Conservation (phyloP, 495 filamentous ascomycete species). For the Stereocaulon alpinum region DNA sequence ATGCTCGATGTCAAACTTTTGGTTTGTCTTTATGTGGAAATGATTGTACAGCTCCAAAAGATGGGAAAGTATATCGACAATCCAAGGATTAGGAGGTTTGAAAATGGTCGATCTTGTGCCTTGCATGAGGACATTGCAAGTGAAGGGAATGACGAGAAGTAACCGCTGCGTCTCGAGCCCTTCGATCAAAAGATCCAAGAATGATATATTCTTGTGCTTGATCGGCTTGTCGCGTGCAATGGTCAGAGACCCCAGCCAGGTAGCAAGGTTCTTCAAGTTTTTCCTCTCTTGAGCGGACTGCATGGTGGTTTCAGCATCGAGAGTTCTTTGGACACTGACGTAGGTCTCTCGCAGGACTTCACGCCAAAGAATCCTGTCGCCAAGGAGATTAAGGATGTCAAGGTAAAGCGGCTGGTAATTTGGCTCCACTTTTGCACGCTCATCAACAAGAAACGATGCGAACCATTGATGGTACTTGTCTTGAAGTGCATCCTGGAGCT, state of each 20-base stretch:
- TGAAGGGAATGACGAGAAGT: slow-evolving; percentile 87
- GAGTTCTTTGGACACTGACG: slow-evolving; percentile 65
- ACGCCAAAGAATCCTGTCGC: slow-evolving; percentile 64
- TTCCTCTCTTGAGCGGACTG: slow-evolving; percentile 68
- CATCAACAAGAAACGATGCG: slow-evolving; percentile 86
- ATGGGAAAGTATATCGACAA: slow-evolving; percentile 84
- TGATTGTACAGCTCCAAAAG: slow-evolving; percentile 86
- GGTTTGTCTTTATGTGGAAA: slow-evolving; percentile 86
- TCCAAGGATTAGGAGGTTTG: slow-evolving; percentile 89
- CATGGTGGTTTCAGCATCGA: slow-evolving; percentile 81
- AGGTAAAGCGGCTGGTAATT: slow-evolving; percentile 92
- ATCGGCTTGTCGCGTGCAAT: slow-evolving; percentile 92
- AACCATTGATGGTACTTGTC: slow-evolving; percentile 91
- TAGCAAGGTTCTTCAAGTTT: slow-evolving; percentile 82
- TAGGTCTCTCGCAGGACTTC: slow-evolving; percentile 94
- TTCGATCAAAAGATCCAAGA: slow-evolving; percentile 89
- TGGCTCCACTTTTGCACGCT: slow-evolving; percentile 90
- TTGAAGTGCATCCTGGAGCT: slow-evolving; percentile 66
- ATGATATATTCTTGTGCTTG: slow-evolving; percentile 91
- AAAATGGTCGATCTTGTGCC: slow-evolving; percentile 80
- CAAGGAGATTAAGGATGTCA: slow-evolving; percentile 74
- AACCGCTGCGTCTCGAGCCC: slow-evolving; percentile 82
- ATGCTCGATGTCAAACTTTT: slow-evolving; percentile 97
- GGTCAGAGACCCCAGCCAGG: slow-evolving; percentile 89
- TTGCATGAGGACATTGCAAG: slow-evolving; percentile 84